Conservation (phyloP, 23 red algal genomes). For the Gracilaria caudata region DNA sequence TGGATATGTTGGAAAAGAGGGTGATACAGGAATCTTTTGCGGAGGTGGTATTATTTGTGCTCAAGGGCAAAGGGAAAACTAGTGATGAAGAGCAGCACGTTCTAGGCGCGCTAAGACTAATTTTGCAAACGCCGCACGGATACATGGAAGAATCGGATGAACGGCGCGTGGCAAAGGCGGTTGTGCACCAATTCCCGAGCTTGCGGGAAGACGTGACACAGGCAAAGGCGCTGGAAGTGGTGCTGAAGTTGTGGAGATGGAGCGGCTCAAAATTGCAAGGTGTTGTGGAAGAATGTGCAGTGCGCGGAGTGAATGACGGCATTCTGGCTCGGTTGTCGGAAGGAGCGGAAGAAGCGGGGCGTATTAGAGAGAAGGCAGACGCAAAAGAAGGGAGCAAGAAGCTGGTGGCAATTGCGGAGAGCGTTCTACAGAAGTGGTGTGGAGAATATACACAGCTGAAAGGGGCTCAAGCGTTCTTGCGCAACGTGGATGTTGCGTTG, state of each 20-base stretch:
- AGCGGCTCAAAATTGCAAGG: not conserved
- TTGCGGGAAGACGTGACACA: not conserved
- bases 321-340: not conserved
- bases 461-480: not conserved
- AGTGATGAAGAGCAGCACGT: not conserved
- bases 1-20: slow-evolving; percentile 10
- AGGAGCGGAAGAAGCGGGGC: not conserved
- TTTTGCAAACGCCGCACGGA: not conserved
- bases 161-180: not conserved
- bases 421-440: not conserved
- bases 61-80: not conserved
- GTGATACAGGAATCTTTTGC: not conserved
- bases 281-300: not conserved
- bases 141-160: slow-evolving; percentile 16
- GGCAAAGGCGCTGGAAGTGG: not conserved
- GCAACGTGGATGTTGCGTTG: no score
- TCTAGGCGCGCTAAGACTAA: not conserved
- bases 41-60: not conserved
- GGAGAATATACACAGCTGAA: not conserved
- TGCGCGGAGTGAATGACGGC: not conserved
- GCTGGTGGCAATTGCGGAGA: not conserved
- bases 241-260: not conserved
- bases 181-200: not conserved
- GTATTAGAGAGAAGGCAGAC: not conserved
- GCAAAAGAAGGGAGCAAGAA: not conserved